Base-by-base conservation (phyloP, 2,329 filamentous ascomycete genomes). In the Monilinia aucupariae region DNA sequence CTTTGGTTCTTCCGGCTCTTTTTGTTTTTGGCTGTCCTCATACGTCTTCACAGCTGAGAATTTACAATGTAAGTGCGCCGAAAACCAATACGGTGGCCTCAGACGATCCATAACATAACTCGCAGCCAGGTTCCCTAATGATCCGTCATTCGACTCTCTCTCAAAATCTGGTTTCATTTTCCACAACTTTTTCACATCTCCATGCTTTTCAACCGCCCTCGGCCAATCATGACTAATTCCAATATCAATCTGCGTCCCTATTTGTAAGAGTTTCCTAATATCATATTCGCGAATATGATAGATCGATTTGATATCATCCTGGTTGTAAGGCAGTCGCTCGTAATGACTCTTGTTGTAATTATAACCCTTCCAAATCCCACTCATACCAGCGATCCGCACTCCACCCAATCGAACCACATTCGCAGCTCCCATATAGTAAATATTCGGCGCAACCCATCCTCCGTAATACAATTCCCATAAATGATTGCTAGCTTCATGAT, bases 211-310 rank as follows among this genome's bases (percentile, higher is more conserved):
- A 61, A 97, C 85, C 0, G 82, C 87, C 56, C 87, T 85, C 0
- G 94, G 94, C 94, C 94, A 99, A 77, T 99, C 94, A 73, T 99
- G 94, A 69, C 92, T 97, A 60, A 99, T 76, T 3, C 92, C 92
- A 51, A 99, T 79, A 69, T 99, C 94, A 45, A 97, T 86, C 72
- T 96, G 93, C 22, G 89, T 90, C n/a, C 85, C 83, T 39, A 97
- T 72, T 71, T 92, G 86, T 47, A 97, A 79, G 41, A 99, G 78
- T 76, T 97, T 97, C 71, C 93, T 86, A n/a, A 91, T 84, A 73
- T 99, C 94, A 15, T 96, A 76, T 75, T 97, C 92, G 51, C 94
- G 83, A 27, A 96, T 85, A 73, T 97, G 93, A 72, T 97, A 97
- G 70, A 96, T 90, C 60, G 85, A 89, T 74, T 85, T 88, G 65